These are phyloP conservation scores for Sporisorium sorghi DNA, from an alignment of 1,284 basidiomycete genomes.

Conservation along the genomic window DNA sequence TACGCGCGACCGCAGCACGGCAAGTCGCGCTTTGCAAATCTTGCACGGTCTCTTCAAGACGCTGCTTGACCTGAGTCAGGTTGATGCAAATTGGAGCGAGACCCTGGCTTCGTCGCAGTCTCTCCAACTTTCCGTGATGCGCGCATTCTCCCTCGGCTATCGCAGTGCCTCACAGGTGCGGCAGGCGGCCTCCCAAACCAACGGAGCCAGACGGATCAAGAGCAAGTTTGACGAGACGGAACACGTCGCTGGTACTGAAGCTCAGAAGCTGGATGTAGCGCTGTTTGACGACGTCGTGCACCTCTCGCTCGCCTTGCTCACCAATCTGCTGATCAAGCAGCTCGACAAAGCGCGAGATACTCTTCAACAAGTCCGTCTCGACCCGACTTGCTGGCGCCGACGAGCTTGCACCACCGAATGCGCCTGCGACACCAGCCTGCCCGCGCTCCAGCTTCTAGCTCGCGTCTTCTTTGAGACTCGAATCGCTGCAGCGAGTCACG, in stretches of 20 bases:
- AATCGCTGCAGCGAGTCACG: slow-evolving; percentile 16
- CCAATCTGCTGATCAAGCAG: slow-evolving; percentile 48
- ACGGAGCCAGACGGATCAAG: slow-evolving; percentile 4
- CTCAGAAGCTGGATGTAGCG: slow-evolving; percentile 8
- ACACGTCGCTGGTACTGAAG: background rate
- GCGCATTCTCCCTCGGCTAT: slow-evolving; percentile 33
- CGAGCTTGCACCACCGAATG: slow-evolving; percentile 21
- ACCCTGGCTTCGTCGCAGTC: slow-evolving; percentile 25
- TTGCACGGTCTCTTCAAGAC: slow-evolving; percentile 42
- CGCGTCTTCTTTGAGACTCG: slow-evolving; percentile 41
- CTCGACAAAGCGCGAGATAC: slow-evolving; percentile 33
- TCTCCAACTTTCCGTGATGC: slow-evolving; percentile 22
- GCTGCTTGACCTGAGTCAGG: slow-evolving; percentile 46
- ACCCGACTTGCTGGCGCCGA: slow-evolving; percentile 24
- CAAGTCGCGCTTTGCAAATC: slow-evolving; percentile 31
- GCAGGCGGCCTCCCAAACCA: background rate
- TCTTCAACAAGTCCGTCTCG: slow-evolving; percentile 15
- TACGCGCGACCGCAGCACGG: background rate
- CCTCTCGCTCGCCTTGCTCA: slow-evolving; percentile 46
- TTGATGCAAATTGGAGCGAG: slow-evolving; percentile 48
- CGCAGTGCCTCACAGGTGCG: slow-evolving; percentile 17
- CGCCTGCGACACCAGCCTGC: slow-evolving; percentile 11
- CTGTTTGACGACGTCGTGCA: slow-evolving; percentile 44
- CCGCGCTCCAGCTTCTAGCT: slow-evolving; percentile 24
- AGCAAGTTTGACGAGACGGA: background rate